Base-by-base conservation (phyloP, 169 alveolate species). In the Plasmodium blacklocki region DNA sequence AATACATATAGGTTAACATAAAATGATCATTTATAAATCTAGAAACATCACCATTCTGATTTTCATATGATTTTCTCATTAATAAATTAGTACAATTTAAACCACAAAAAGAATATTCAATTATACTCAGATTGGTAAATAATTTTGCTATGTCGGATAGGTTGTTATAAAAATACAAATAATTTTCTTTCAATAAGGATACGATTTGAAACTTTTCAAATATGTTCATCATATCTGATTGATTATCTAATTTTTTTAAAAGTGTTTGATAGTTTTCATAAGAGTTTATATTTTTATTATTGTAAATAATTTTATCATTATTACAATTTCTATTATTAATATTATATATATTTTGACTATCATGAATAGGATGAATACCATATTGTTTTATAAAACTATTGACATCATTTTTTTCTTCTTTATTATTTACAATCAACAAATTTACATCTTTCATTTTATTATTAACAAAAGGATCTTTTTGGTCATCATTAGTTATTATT, bases 181-280 rank as follows among this genome's bases (percentile, higher is more conserved):
- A 86, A 72, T 86, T 86, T 86, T 86, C 92, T 86, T 72, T 86
- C 50, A 86, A 73, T 23, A 72, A 71, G 1, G 88, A 60, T 47
- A 86, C 15, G 8, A 86, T 80, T 72, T 73, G 86, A 43, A 86
- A 86, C 58, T 86, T 70, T 66, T 86, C 88, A 54, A 56, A 47
- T 47, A 54, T 23, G 39, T 29, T 72, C 92, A 86, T 71, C 75
- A 86, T 62, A 59, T 86, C 66, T 71, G 76, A 86, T 43, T 72
- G 71, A 18, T 21, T 80, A 66, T 86, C 88, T 39, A 86, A 62
- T 71, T 86, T 76, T 49, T 72, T 71, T 45, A 47, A 86, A 59
- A 83, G 11, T 39, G 5, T 39, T 39, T 39, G 47, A 39, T 5
- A 39, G 8, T 63, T 50, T 56, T 18, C 59, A 50, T 70, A 43